phyloP scores from a whole-genome alignment of 202 grass and related monocot species.

The Hordeum pubiflorum region DNA sequence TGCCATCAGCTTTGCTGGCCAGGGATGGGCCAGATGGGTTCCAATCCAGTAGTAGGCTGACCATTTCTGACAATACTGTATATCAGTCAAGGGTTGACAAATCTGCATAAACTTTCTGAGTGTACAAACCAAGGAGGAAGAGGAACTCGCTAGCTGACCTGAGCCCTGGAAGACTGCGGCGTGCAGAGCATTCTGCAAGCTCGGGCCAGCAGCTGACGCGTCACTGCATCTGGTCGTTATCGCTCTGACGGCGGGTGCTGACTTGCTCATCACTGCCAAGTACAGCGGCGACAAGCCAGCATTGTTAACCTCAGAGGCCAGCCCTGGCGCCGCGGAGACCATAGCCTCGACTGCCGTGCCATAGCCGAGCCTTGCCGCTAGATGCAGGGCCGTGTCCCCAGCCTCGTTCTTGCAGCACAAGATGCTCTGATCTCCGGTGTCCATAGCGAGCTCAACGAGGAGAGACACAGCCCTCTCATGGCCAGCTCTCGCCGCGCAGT shows the following conservation, averaged over 20 bases:
- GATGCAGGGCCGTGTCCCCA: constrained; percentile 33
- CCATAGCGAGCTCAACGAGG: constrained; percentile 1
- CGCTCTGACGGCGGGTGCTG: background rate
- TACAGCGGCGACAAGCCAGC: constrained; percentile 38
- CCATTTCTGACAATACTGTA: background rate
- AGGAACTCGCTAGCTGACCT: background rate
- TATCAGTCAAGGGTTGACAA: too few species aligned
- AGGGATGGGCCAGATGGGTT: background rate
- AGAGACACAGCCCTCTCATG: background rate
- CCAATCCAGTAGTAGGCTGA: background rate
- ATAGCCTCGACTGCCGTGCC: background rate
- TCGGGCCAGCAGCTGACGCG: background rate
- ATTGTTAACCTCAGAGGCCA: constrained; percentile 17
- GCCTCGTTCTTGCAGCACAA: background rate
- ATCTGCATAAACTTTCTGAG: too few species aligned
- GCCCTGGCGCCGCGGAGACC: background rate
- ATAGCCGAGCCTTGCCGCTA: constrained; percentile 18
- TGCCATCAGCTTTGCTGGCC: background rate
- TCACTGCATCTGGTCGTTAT: background rate
- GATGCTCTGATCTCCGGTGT: background rate
- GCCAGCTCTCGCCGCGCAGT: constrained; percentile 34
- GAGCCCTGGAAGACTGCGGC: constrained; percentile 27
- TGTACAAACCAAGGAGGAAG: too few species aligned
- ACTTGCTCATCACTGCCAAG: constrained; percentile 25
- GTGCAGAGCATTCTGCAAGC: constrained; percentile 32